These are phyloP conservation scores for Nothopassalora personata DNA, from an alignment of 2,329 filamentous ascomycete species.

Conservation along the genomic window DNA sequence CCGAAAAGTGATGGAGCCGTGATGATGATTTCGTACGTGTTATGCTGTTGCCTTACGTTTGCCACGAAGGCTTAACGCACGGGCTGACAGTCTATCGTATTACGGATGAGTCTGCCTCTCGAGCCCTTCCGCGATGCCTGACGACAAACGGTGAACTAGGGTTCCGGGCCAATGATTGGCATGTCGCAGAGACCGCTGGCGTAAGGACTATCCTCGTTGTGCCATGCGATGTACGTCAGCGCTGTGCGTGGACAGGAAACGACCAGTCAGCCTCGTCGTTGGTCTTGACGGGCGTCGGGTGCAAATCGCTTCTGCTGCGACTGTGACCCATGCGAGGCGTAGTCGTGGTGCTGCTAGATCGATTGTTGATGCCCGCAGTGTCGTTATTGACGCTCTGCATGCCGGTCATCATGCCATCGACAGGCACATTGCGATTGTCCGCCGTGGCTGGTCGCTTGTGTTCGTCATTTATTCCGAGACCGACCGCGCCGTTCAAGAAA, in stretches of 20 bases:
- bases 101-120: neutral
- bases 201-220: neutral
- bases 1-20: slow-evolving; percentile 2
- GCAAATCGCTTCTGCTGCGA: slow-evolving; percentile 20
- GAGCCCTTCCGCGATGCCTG: neutral
- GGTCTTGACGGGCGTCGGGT: slow-evolving; percentile 15
- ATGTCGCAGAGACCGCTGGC: neutral
- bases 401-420: slow-evolving; percentile 6
- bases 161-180: neutral
- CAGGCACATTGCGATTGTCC: slow-evolving; percentile 12
- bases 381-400: slow-evolving; percentile 9
- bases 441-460: slow-evolving; percentile 15
- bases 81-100: neutral
- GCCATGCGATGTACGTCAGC: neutral
- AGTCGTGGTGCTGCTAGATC: slow-evolving; percentile 15
- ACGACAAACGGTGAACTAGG: neutral
- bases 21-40: neutral
- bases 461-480: slow-evolving; percentile 18
- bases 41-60: neutral
- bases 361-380: slow-evolving; percentile 5
- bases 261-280: slow-evolving; percentile 12
- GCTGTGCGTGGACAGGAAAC: slow-evolving; percentile 4
- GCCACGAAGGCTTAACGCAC: neutral
- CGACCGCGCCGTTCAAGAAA: slow-evolving; percentile 11
- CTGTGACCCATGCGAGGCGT: slow-evolving; percentile 17